Evolutionary conservation across 108 stramenopile genomes (phyloP), one percentile per base, ranked within the genome.

Genomic region (Cyclotella baltica): DNA sequence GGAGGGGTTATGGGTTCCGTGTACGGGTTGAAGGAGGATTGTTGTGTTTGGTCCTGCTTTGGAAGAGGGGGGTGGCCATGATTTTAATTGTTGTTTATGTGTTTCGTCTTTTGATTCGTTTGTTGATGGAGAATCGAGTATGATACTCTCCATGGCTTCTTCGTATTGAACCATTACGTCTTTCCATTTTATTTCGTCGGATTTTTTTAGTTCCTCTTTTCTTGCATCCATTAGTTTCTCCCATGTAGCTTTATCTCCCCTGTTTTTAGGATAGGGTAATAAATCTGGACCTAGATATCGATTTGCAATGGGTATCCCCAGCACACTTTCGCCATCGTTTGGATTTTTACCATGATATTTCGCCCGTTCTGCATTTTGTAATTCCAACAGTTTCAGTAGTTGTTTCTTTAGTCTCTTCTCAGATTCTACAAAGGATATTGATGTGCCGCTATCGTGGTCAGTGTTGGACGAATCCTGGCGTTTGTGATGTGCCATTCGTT

Each of bases 371-470:
- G 31, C 55, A 15, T 30, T 79, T 73, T 83, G 83, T 33, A 63
- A 53, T 47, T 83, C 67, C 52, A 72, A 43, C 25, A 83, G 76
- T 33, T 79, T 64, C 5, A 61, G 46, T 23, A 83, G 62, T 53
- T 83, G 78, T 56, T 40, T 69, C 48, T 83, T 83, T 27, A 83
- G 73, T 36, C 70, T 79, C 66, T 83, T 83, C 52, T 83, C 83
- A 3, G 78, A 76, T 40, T 78, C 63, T 20, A 82, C 81, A 74
- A 74, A 83, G n/a, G n/a, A n/a, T n/a, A n/a, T n/a, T n/a, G n/a
- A n/a, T n/a, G 56, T 53, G 51, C 23, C 63, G 18, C 30, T 10
- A 31, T 76, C 56, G 33, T 28, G 13, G 16, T 52, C 33, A 62
- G 0, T 23, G 43, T 0, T 22, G 13, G n/a, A n/a, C n/a, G n/a